Evolutionary conservation across 805 yeast genomes (phyloP).

Genomic region (Starmerella potacharoeniae): DNA sequence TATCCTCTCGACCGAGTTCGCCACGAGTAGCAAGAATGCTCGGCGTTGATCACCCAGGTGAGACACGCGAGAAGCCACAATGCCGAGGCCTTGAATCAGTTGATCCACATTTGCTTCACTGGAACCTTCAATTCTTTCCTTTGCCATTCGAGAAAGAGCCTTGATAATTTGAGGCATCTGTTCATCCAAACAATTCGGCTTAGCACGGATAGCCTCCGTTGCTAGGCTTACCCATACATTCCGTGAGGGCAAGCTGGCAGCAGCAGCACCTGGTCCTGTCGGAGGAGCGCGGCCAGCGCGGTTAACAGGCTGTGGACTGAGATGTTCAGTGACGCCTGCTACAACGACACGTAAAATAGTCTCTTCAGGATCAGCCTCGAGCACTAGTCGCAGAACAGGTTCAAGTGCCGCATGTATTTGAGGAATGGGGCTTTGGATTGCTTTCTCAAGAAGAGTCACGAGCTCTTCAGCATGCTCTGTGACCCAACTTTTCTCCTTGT

Average conservation of each 20-base stretch:
- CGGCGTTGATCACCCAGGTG: constrained; percentile 89
- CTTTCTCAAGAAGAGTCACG: constrained; percentile 64
- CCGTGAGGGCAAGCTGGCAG: neutral
- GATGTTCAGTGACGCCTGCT: constrained; percentile 9
- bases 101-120: constrained; percentile 26
- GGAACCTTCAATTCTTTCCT: constrained; percentile 19
- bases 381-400: constrained; percentile 43
- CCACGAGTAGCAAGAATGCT: constrained; percentile 70
- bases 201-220: constrained; percentile 53
- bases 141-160: constrained; percentile 42
- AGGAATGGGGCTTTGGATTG: constrained; percentile 69
- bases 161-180: constrained; percentile 68
- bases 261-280: neutral
- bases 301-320: constrained; percentile 2
- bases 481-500: constrained; percentile 72
- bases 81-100: constrained; percentile 61
- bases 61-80: constrained; percentile 71
- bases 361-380: constrained; percentile 9
- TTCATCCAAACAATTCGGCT: constrained; percentile 64
- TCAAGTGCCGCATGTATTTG: constrained; percentile 79
- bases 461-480: constrained; percentile 55
- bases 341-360: constrained; percentile 7
- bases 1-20: constrained; percentile 82
- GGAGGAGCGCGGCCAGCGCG: neutral
- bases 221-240: constrained; percentile 57